Evolutionary conservation across 2,329 filamentous ascomycete species (phyloP).

Genomic region (Clarireedia monteithiana): DNA sequence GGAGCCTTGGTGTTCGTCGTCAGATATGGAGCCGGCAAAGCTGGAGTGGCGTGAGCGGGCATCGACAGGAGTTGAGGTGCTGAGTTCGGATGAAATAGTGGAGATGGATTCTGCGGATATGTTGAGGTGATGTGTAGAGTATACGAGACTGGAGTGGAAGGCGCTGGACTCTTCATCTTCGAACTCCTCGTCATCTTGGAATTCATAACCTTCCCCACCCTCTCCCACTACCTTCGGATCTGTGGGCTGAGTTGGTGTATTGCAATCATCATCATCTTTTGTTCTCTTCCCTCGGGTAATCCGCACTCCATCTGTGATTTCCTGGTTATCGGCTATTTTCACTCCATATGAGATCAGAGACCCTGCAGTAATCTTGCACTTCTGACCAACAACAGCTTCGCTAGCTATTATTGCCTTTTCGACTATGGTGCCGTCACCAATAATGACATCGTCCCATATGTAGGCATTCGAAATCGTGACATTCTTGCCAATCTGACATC

Average conservation of each 20-base stretch:
- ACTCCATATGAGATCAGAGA: constrained; percentile 76
- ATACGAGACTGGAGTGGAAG: constrained; percentile 42
- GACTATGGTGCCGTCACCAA: constrained; percentile 68
- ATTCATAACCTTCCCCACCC: constrained; percentile 55
- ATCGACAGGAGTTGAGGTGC: constrained; percentile 16
- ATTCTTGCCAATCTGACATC: constrained; percentile 80
- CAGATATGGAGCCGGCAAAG: constrained; percentile 66
- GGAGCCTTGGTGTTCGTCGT: constrained; percentile 39
- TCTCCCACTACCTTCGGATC: constrained; percentile 48
- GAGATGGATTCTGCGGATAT: constrained; percentile 52
- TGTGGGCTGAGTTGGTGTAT: constrained; percentile 29
- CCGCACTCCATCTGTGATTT: constrained; percentile 31
- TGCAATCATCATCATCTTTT: constrained; percentile 30
- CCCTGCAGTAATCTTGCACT: constrained; percentile 61
- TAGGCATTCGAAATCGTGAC: constrained; percentile 73
- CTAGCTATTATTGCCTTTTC: constrained; percentile 70
- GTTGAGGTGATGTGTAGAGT: constrained; percentile 29
- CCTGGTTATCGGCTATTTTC: constrained; percentile 55
- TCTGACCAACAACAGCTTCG: constrained; percentile 61
- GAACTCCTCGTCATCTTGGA: constrained; percentile 49
- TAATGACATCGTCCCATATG: constrained; percentile 76
- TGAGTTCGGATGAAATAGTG: constrained; percentile 49
- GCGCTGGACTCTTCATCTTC: constrained; percentile 49
- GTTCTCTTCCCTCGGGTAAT: constrained; percentile 35
- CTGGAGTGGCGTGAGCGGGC: constrained; percentile 56